Evolutionary conservation across 441 rosid genomes (phyloP), one percentile per base, ranked within the genome.

Genomic region (Aquilaria agallochum): DNA sequence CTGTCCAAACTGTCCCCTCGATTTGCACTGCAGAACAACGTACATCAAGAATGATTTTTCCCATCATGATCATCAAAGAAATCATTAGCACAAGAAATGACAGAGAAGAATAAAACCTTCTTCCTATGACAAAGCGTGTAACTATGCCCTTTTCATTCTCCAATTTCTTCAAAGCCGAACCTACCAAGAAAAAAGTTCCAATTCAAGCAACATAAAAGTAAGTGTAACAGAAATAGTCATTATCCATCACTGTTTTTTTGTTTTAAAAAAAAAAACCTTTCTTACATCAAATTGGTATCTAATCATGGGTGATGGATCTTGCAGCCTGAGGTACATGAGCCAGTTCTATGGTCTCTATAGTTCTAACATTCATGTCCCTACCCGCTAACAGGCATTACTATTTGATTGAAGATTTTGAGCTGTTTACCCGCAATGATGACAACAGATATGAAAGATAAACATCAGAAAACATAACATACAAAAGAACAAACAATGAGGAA

Each of bases 1-100:
- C 61, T 72, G 85, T 92, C 97, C 84, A 85, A 75, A 77, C 78
- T 83, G 78, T 91, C 97, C 10, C 95, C 97, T 56, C 54, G 84
- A 74, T 88, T 84, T 47, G 85, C 85, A 68, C 99, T 95, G 82
- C 57, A 75, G 33, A 50, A 67, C 49, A 64, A 70, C 51, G 70
- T 31, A 74, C 52, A 46, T 64, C 65, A 31, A 61, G 52, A 58
- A 51, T 58, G 46, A 65, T 59, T 27, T 63, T 45, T 50, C n/a
- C 13, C 30, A 27, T 69, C 58, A 57, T 45, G 42, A 70, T 65
- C 46, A 61, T 58, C 33, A 3, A 31, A 61, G 2, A 36, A 48
- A 64, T 32, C 47, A 14, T n/a, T 11, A 49, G 48, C n/a, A 20
- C 34, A 60, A 60, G 15, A 31, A 61, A 8, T 51, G 30, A 56